Percentiles rank a stretch among this genome's conserved stretches.
These are phyloP conservation scores for Sugiyamaella lignohabitans DNA, from an alignment of 805 yeast species.

Conservation along the genomic window DNA sequence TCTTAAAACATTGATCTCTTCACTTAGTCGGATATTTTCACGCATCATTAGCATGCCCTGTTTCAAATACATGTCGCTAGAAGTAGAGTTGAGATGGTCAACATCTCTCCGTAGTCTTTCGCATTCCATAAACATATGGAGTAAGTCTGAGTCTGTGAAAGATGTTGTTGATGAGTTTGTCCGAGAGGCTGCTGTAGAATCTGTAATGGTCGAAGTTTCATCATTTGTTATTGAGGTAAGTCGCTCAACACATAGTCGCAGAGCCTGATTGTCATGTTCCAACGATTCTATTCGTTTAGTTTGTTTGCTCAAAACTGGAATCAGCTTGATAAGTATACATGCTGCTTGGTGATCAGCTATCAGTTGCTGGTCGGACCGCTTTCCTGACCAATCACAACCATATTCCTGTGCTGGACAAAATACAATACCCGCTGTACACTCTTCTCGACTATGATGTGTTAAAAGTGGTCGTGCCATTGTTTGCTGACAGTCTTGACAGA, in stretches of 20 bases:
- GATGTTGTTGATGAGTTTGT: conserved; percentile 5
- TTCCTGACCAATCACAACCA: conserved; percentile 27
- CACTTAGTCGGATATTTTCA: conserved; percentile 30
- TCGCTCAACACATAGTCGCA: conserved; percentile 27
- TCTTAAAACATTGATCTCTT: conserved; percentile 30
- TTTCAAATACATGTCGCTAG: conserved; percentile 30
- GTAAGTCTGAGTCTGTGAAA: conserved; percentile 16
- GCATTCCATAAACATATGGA: conserved; percentile 26
- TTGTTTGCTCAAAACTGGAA: conserved; percentile 26
- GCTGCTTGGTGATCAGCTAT: conserved; percentile 11
- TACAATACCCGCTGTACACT: conserved; percentile 19
- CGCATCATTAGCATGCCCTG: conserved; percentile 30
- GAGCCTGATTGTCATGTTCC: conserved; percentile 30
- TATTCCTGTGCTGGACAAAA: conserved; percentile 22
- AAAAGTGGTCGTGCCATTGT: conserved; percentile 16
- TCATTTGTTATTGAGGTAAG: conserved; percentile 6
- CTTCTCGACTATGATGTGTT: conserved; percentile 14
- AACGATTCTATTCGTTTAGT: conserved; percentile 24
- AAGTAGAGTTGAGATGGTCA: conserved; percentile 25
- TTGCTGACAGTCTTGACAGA: conserved; percentile 16
- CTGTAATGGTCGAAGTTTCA: neutral
- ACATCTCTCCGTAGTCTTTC: conserved; percentile 33
- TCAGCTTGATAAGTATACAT: conserved; percentile 26
- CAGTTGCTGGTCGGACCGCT: neutral
- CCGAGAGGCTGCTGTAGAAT: neutral